Conservation (phyloP, 768 basidiomycete genomes). For the Leccinum variicolor region DNA sequence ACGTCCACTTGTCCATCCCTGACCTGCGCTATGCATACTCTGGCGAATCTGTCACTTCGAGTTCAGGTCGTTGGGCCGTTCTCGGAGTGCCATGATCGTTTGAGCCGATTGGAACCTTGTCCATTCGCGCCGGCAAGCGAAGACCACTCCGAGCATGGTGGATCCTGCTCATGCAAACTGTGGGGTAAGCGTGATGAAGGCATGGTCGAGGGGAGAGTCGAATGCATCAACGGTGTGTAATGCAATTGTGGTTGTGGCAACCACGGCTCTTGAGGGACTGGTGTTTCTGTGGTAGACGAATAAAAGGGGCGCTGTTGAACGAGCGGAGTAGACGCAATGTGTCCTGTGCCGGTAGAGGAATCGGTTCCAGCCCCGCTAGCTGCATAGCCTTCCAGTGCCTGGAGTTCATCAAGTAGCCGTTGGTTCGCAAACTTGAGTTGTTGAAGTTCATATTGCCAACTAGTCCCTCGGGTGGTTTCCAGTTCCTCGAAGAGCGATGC, state of each 20-base stretch:
- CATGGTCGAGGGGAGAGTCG: slow-evolving; percentile 1
- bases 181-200: slow-evolving; percentile 2
- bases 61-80: slow-evolving; percentile 19
- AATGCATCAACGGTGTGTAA: slow-evolving; percentile 4
- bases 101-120: slow-evolving; percentile 17
- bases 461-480: slow-evolving; percentile 60
- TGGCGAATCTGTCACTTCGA: not conserved
- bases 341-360: not conserved
- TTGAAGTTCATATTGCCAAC: slow-evolving; percentile 93
- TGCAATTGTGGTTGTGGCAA: slow-evolving; percentile 7
- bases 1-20: not conserved
- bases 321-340: not conserved
- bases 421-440: slow-evolving; percentile 74
- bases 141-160: slow-evolving; percentile 24
- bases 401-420: slow-evolving; percentile 57
- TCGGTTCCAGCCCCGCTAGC: not conserved
- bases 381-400: slow-evolving; percentile 32
- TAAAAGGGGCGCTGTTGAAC: not conserved
- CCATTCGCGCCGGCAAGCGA: slow-evolving; percentile 28
- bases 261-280: not conserved
- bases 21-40: not conserved
- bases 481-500: slow-evolving; percentile 72
- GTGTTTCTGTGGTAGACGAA: not conserved
- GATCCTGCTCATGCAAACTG: slow-evolving; percentile 17
- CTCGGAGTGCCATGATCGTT: slow-evolving; percentile 27